Evolutionary conservation across 108 stramenopile species (phyloP), one percentile per base, ranked within the genome.

Genomic region (Nitzschia sp.): DNA sequence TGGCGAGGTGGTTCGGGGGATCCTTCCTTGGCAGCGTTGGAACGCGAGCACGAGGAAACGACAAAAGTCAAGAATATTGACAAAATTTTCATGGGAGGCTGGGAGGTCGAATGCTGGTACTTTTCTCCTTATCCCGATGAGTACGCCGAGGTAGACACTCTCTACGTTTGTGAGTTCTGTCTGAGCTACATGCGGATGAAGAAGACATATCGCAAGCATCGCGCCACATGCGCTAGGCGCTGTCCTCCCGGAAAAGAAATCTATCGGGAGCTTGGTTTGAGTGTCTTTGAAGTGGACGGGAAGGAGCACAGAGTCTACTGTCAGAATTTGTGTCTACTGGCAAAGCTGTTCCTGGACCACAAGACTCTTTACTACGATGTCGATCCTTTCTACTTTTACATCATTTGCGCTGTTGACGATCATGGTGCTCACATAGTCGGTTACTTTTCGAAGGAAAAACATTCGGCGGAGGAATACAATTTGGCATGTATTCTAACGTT

Each of bases 51-150:
- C 77, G 96, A 99, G 56, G 97, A 98, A 75, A 90, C 97, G n/a
- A 99, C 99, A 58, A 98, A 97, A 68, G 95, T 99, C n/a, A 98
- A 98, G 80, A 99, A 99, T 80, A 95, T 99, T 57, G 80, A 88
- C 45, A 80, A 82, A 56, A 97, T 99, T 62, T 77, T 88, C 68
- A 89, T 99, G 83, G 97, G 98, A 5, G 71, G 71, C 55, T 95
- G 79, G 68, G 87, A 90, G 31, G 80, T 98, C 2, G 93, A 99
- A 62, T 92, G 96, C 22, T 99, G 99, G 99, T 99, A 99, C 72
- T 99, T 86, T 79, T 92, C 90, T 30, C 98, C 99, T 17, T 98
- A 96, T 69, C 99, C 99, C 0, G 86, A 87, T 28, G 91, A 95
- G 50, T 97, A 95, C 77, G 65, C 73, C 32, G 73, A 87, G 23